These are phyloP conservation scores for Rhizophagus sp. DNA, from an alignment of 192 early-diverging fungal species.

Conservation along the genomic window DNA sequence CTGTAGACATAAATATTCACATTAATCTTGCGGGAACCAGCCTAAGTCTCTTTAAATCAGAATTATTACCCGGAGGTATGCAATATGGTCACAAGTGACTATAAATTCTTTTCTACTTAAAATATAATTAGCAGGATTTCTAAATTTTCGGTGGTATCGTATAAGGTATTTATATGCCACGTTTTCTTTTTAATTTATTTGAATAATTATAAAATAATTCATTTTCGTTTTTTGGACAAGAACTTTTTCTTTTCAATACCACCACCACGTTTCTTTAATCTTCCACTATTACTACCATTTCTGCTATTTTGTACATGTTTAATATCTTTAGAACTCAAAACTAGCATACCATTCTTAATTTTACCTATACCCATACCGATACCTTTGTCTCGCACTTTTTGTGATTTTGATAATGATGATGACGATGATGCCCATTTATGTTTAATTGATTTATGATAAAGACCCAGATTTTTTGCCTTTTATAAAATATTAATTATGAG, in stretches of 20 bases:
- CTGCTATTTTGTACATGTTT: conserved; percentile 26
- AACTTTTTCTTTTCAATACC: background rate
- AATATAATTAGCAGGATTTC: no score
- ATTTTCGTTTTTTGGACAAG: background rate
- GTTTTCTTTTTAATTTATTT: no score
- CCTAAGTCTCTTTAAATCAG: no score
- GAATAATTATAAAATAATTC: background rate
- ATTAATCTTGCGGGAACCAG: no score
- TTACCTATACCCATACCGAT: conserved; percentile 44
- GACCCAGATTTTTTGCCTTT: conserved; percentile 43
- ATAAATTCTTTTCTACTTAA: no score
- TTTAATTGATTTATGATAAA: conserved; percentile 45
- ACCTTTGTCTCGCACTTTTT: conserved; percentile 36
- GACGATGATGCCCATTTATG: conserved; percentile 38
- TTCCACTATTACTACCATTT: background rate
- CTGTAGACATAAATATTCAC: no score
- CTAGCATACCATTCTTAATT: conserved; percentile 43
- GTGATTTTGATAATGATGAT: conserved; percentile 28
- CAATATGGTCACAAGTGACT: no score
- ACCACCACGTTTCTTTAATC: background rate
- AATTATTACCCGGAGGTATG: no score
- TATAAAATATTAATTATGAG: background rate
- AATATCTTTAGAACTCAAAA: conserved; percentile 42
- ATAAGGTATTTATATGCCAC: no score
- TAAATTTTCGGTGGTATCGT: no score